Base-by-base conservation (phyloP, 352 stramenopile genomes). In the Phytopythium delawarense region DNA sequence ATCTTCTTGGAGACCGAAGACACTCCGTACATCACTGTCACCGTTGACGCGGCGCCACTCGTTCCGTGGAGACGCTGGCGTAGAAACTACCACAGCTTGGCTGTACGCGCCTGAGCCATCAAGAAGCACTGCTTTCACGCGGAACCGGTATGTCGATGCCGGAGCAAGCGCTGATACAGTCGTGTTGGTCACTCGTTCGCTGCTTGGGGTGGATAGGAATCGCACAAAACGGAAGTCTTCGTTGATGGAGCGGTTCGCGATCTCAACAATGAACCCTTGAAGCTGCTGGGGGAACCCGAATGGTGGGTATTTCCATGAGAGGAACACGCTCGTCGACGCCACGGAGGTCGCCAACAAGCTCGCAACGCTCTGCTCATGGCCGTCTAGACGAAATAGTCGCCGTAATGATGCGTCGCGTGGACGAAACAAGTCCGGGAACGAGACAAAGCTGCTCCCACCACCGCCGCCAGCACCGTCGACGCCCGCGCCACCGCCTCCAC, bases 401-500 rank as follows among this genome's bases (percentile, higher is more conserved):
- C 66, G 58, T 32, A 55, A 66, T 0, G 52, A 48, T 4, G 58
- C 49, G 57, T 52, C 34, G 20, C 63, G 61, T 2, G 61, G 69
- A 0, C 35, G 54, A 53, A 69, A 69, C 30, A 79, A 39, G 9
- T 75, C 42, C 0, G 42, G n/a, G 21, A 59, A 42, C 0, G 70
- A 75, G 1, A 88, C 45, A 39, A 80, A 89, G 62, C 80, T 89
- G 60, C 75, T 89, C 0, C 82, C 85, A 13, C 85, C 83, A 0
- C 81, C 85, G 0, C 85, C 85, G 0, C 85, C 83, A 21, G 70
- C 76, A 1, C 72, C 85, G 48, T 89, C 81, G 21, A 88, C 49
- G 12, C 85, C 85, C 34, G 79, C 62, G 0, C 85, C 83, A 30
- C 85, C 85, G 7, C 83, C 80, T 44, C 84, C 88, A 4, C 88